Evolutionary conservation across 805 yeast species (phyloP).

Genomic region (Saccharomycopsis synnaedendra): DNA sequence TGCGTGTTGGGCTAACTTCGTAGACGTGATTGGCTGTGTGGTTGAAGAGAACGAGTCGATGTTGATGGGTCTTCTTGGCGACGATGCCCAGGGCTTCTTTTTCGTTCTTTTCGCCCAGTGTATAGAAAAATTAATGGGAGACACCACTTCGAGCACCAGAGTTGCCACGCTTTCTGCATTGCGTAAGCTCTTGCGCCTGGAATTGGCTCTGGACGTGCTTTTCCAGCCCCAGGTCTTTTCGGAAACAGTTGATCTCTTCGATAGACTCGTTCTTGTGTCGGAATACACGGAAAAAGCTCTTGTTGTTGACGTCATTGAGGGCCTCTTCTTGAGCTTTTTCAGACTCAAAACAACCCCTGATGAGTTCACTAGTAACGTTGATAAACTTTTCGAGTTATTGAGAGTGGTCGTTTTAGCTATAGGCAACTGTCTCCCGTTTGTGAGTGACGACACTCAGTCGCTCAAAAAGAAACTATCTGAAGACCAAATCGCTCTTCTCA

Average conservation of each 20-base stretch:
- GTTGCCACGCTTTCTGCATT: conserved; percentile 36
- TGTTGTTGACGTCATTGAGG: conserved; percentile 45
- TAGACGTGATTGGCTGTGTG: conserved; percentile 61
- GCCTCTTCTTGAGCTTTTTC: conserved; percentile 38
- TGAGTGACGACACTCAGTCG: conserved; percentile 29
- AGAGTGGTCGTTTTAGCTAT: conserved; percentile 59
- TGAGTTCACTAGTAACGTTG: conserved; percentile 45
- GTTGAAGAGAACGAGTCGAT: conserved; percentile 37
- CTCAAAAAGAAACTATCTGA: conserved; percentile 15
- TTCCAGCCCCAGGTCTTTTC: conserved; percentile 58
- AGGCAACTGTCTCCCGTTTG: conserved; percentile 46
- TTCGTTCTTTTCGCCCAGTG: conserved; percentile 79
- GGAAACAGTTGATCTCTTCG: conserved; percentile 68
- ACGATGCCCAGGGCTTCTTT: conserved; percentile 54
- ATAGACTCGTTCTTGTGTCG: conserved; percentile 54
- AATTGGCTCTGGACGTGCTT: conserved; percentile 44
- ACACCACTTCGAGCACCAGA: conserved; percentile 20
- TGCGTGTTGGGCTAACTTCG: conserved; percentile 64
- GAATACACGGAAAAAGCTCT: conserved; percentile 34
- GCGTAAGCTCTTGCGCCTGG: conserved; percentile 41
- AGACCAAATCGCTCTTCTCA: conserved; percentile 31
- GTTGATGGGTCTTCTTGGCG: conserved; percentile 37
- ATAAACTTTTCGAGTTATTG: conserved; percentile 71
- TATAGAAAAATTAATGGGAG: conserved; percentile 55
- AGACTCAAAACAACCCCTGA: conserved; percentile 24